A percentile compares a stretch with the other conserved stretches of the same genome.
Evolutionary conservation across 2,329 filamentous ascomycete genomes (phyloP).

Genomic region (Biscogniauxia marginata): DNA sequence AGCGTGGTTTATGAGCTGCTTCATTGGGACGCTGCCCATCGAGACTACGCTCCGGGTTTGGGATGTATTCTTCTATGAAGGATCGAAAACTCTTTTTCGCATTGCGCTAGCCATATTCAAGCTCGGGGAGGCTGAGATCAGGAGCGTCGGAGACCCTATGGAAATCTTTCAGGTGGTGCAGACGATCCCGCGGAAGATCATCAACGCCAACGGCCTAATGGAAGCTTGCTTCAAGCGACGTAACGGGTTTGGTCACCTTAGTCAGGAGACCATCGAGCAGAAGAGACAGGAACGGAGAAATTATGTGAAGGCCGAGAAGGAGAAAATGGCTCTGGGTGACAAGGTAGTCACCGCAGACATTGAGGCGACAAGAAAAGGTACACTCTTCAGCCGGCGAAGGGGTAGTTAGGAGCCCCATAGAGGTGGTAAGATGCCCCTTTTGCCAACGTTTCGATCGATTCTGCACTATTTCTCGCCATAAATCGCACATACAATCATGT

Average conservation of each 20-base stretch:
- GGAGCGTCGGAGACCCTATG: conserved; percentile 79
- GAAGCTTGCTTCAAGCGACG: conserved; percentile 79
- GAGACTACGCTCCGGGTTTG: conserved; percentile 90
- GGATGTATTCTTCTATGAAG: conserved; percentile 96
- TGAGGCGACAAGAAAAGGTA: conserved; percentile 41
- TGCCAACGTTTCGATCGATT: neutral
- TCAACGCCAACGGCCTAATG: conserved; percentile 80
- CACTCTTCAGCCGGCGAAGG: conserved; percentile 45
- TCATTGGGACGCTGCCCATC: conserved; percentile 87
- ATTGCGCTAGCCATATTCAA: conserved; percentile 92
- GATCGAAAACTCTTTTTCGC: conserved; percentile 88
- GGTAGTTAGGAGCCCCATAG: conserved; percentile 32
- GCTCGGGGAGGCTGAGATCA: conserved; percentile 76
- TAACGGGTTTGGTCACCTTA: conserved; percentile 78
- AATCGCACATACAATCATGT: neutral
- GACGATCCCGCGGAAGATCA: conserved; percentile 73
- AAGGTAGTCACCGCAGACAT: conserved; percentile 34
- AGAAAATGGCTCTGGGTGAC: conserved; percentile 31
- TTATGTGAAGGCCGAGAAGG: conserved; percentile 45
- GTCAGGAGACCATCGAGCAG: conserved; percentile 77
- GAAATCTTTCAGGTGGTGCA: conserved; percentile 96
- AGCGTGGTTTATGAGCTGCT: conserved; percentile 97
- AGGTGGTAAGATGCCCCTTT: conserved; percentile 8
- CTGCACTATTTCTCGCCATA: neutral
- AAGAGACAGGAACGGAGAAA: conserved; percentile 67